These are phyloP conservation scores for Botrytis pseudocinerea DNA, from an alignment of 2,329 filamentous ascomycete genomes.

Conservation along the genomic window DNA sequence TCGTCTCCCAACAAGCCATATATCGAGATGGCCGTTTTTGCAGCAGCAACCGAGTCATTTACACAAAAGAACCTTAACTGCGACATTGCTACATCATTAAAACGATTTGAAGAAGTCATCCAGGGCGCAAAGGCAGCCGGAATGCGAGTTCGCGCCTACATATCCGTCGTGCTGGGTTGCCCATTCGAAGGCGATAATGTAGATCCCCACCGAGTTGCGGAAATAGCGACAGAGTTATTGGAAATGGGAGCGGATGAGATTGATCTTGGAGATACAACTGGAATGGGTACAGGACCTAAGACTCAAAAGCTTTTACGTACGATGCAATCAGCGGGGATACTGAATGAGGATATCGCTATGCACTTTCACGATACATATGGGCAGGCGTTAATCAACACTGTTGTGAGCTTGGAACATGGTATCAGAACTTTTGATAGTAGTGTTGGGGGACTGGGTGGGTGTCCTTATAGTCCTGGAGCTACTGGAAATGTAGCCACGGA, in stretches of 20 bases:
- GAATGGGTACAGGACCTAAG: constrained; percentile 79
- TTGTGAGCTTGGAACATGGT: constrained; percentile 74
- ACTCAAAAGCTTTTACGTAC: constrained; percentile 65
- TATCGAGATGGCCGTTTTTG: constrained; percentile 77
- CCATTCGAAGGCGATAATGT: constrained; percentile 71
- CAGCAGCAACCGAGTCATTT: constrained; percentile 78
- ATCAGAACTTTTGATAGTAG: constrained; percentile 78
- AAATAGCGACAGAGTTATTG: constrained; percentile 68
- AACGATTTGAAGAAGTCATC: constrained; percentile 70
- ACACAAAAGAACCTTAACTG: constrained; percentile 82
- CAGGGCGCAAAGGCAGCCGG: constrained; percentile 62
- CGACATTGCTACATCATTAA: constrained; percentile 70
- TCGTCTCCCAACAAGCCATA: constrained; percentile 43
- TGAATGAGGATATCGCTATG: constrained; percentile 70
- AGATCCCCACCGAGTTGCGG: constrained; percentile 61
- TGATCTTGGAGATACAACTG: constrained; percentile 85
- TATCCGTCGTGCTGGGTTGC: constrained; percentile 79
- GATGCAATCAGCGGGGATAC: constrained; percentile 65
- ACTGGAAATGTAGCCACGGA: constrained; percentile 87
- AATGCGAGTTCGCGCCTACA: constrained; percentile 73
- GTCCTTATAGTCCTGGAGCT: constrained; percentile 81
- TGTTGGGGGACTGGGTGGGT: constrained; percentile 79
- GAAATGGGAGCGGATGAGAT: constrained; percentile 92
- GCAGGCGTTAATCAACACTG: constrained; percentile 79
- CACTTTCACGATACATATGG: constrained; percentile 92